Evolutionary conservation across 1,284 basidiomycete species (phyloP).

Genomic region (Malassezia psittaci): DNA sequence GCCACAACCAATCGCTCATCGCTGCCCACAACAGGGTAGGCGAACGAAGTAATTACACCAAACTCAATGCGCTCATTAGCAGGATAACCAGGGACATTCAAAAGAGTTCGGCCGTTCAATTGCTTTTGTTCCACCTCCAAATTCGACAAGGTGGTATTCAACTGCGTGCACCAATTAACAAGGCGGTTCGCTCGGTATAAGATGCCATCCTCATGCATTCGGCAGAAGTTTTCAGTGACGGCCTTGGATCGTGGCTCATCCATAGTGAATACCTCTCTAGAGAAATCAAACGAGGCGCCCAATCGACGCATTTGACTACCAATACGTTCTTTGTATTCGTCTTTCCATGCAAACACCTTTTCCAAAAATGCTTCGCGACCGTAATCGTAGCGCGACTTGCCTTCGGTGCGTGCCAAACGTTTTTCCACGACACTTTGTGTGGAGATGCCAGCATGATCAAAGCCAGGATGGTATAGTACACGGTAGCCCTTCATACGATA

Average conservation of each 20-base stretch:
- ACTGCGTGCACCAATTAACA: slow-evolving; percentile 93
- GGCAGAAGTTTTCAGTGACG: slow-evolving; percentile 83
- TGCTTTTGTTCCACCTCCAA: slow-evolving; percentile 94
- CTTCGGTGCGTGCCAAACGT: slow-evolving; percentile 70
- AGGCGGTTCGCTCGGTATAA: slow-evolving; percentile 93
- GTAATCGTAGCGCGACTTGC: slow-evolving; percentile 80
- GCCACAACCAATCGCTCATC: slow-evolving; percentile 89
- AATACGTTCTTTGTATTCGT: slow-evolving; percentile 85
- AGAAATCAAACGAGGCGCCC: slow-evolving; percentile 91
- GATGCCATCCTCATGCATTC: slow-evolving; percentile 81
- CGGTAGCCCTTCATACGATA: slow-evolving; percentile 77
- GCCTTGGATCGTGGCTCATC: slow-evolving; percentile 60
- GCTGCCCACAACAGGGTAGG: slow-evolving; percentile 73
- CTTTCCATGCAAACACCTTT: slow-evolving; percentile 93
- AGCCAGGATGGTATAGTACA: slow-evolving; percentile 82
- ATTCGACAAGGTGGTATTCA: slow-evolving; percentile 94
- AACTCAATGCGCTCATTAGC: slow-evolving; percentile 91
- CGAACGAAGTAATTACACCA: slow-evolving; percentile 89
- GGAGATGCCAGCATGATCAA: slow-evolving; percentile 96
- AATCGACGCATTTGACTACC: slow-evolving; percentile 79
- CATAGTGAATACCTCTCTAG: slow-evolving; percentile 91
- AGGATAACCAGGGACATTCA: slow-evolving; percentile 90
- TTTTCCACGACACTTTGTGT: slow-evolving; percentile 98
- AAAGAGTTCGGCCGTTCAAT: slow-evolving; percentile 72
- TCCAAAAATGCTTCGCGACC: slow-evolving; percentile 85